Base-by-base conservation (phyloP, 2,329 filamentous ascomycete genomes). In the Aspergillus piperis region DNA sequence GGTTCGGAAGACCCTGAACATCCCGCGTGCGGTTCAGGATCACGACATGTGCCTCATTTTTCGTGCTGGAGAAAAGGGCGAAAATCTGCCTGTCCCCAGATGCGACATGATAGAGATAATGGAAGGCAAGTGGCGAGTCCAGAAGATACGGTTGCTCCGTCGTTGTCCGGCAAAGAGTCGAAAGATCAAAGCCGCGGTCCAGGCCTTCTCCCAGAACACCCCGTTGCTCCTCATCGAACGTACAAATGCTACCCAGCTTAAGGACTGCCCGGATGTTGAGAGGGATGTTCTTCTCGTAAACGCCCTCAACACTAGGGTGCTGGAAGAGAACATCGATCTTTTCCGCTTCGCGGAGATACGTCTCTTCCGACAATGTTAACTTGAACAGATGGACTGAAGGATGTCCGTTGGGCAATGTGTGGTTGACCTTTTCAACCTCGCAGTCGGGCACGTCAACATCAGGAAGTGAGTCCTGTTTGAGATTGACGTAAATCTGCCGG, bases 341-440 rank as follows among this genome's bases (percentile, higher is more conserved):
- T 63, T 92, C 89, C 0, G 89, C 83, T 74, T 98, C 91, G 48
- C 88, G 86, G 62, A 96, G 87, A 76, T 96, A 99, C 0, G 90
- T 84, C 58, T 95, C 89, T 74, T 99, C 95, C 0, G 91, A 84
- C 76, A 99, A 91, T 0, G 90, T 93, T 39, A 99, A 83, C 78
- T 93, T 96, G 84, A 98, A 98, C 4, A 99, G 83, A 79, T 99
- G 92, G 3, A 91, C 90, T 0, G 94, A 98, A 3, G 91, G 88
- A 75, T 98, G 95, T 0, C 95, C 95, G 69, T 99, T 99, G 0
- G 95, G 95, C 7, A 99, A 81, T 3, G 91, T 96, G 75, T 96
- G 90, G 70, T 89, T 95, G 68, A 97, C 92, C 71, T 97, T 96
- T 73, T 99, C 92, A 0, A 95, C 94, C 41, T 89, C 86, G 71